Evolutionary conservation across 208 protist genomes (phyloP).

Genomic region (Crithidia expoeki): DNA sequence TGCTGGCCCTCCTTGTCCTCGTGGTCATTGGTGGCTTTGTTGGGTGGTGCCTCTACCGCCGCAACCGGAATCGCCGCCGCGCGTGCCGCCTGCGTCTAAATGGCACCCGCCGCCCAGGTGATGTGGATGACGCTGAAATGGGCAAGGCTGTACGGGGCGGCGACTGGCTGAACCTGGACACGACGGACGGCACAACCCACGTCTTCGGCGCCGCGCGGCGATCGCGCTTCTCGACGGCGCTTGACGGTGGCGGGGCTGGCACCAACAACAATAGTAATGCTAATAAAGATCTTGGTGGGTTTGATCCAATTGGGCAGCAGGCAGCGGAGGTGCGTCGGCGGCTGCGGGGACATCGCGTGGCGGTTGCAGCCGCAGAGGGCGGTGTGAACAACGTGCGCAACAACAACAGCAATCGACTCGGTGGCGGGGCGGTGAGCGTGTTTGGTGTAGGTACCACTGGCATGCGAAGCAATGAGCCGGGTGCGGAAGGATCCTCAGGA

Average conservation of each 20-base stretch:
- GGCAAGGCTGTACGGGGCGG: constrained; percentile 43
- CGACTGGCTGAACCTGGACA: constrained; percentile 44
- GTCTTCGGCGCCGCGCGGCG: neutral
- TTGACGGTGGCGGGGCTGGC: neutral
- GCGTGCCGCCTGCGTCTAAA: constrained; percentile 48
- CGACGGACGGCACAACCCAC: neutral
- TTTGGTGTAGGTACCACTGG: constrained; percentile 3
- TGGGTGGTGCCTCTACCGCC: constrained; percentile 36
- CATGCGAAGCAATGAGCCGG: neutral
- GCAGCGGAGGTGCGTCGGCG: constrained; percentile 50
- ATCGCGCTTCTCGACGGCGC: neutral
- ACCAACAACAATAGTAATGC: neutral
- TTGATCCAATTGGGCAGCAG: constrained; percentile 75
- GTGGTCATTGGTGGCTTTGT: constrained; percentile 32
- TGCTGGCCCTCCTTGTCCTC: constrained; percentile 53
- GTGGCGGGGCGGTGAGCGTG: neutral
- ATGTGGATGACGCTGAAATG: constrained; percentile 62
- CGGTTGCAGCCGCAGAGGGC: constrained; percentile 31
- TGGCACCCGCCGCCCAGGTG: constrained; percentile 42
- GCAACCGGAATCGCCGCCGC: constrained; percentile 36
- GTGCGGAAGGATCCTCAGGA: constrained; percentile 8
- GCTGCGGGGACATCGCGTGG: constrained; percentile 37
- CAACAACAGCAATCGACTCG: neutral
- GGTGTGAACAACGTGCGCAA: neutral
- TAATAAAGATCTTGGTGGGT: constrained; percentile 19